Evolutionary conservation across 2,329 filamentous ascomycete genomes (phyloP), one percentile per base, ranked within the genome.

Genomic region (Tolypocladium guangdongense): DNA sequence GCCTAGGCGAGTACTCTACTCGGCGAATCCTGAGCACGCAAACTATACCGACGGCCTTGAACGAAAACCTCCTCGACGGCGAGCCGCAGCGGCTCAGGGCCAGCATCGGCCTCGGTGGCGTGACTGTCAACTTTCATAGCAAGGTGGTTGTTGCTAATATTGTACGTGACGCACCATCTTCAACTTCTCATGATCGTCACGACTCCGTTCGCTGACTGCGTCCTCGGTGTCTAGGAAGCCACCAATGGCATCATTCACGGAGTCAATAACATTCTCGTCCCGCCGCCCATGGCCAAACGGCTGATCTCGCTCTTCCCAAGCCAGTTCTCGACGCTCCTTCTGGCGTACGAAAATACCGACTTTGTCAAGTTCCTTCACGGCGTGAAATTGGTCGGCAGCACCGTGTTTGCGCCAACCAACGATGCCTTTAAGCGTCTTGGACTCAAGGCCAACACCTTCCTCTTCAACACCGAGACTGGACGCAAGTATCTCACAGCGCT

Each of bases 201-300:
- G 10, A 45, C n/a, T 27, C n/a, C 8, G 11, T 47, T 47, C 12
- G 37, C 54, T 55, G 45, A 57, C 56, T 8, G 20, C 37, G 18
- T 35, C 5, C 20, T 43, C 1, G 3, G 3, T 4, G 3, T 6
- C 53, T 46, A 86, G 83, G 77, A 80, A 64, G 86, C 83, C 41
- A 84, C 81, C 56, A 95, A 95, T 64, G 90, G 91, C 43, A 76
- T 93, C 39, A 81, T 95, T 58, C 90, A 96, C 68, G 86, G 80
- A 46, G 72, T 96, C 52, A 82, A 90, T 71, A 77, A 74, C 56
- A 74, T 93, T 52, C 77, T 96, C n/a, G 63, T 92, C 10, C 90
- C 90, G 3, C 91, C 90, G 0, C 84, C 87, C 1, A 72, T 74
- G 30, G 74, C 82, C 45, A 74, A 81, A 52, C 65, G 63, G 30